phyloP scores from a whole-genome alignment of 345 rosid species.

The Ceriops tagal region DNA sequence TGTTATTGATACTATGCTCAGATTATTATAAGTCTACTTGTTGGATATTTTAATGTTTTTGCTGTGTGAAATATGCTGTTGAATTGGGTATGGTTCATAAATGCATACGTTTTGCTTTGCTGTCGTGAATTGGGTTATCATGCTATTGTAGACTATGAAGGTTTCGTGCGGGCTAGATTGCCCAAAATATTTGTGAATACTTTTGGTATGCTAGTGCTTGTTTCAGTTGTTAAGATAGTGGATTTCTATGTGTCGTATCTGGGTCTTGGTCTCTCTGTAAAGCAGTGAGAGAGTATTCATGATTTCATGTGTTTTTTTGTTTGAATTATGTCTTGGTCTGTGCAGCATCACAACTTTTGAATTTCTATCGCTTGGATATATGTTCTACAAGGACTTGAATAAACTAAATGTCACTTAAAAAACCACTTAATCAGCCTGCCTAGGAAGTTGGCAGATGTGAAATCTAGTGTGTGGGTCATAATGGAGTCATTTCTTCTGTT shows the following conservation, averaged over 20 bases:
- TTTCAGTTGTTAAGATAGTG: neutral
- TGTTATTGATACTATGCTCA: conserved; percentile 2
- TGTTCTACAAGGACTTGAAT: neutral
- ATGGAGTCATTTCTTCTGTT: too few species aligned
- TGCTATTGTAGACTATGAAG: neutral
- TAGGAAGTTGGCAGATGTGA: neutral
- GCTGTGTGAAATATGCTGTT: neutral
- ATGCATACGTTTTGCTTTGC: too few species aligned
- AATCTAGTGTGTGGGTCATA: too few species aligned
- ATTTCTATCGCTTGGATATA: neutral
- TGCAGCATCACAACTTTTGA: too few species aligned
- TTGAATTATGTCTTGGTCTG: neutral
- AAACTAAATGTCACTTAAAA: neutral
- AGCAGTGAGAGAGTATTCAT: too few species aligned
- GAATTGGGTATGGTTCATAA: neutral
- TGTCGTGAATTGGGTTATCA: neutral
- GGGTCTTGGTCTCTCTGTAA: too few species aligned
- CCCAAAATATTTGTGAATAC: too few species aligned
- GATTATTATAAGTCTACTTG: conserved; percentile 3
- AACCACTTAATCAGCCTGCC: neutral
- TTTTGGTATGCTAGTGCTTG: neutral
- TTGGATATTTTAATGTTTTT: too few species aligned
- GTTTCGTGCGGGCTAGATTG: neutral
- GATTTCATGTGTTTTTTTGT: neutral
- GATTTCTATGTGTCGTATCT: neutral